Evolutionary conservation across 805 yeast species (phyloP), one percentile per base, ranked within the genome.

Genomic region (Kazachstania africana): DNA sequence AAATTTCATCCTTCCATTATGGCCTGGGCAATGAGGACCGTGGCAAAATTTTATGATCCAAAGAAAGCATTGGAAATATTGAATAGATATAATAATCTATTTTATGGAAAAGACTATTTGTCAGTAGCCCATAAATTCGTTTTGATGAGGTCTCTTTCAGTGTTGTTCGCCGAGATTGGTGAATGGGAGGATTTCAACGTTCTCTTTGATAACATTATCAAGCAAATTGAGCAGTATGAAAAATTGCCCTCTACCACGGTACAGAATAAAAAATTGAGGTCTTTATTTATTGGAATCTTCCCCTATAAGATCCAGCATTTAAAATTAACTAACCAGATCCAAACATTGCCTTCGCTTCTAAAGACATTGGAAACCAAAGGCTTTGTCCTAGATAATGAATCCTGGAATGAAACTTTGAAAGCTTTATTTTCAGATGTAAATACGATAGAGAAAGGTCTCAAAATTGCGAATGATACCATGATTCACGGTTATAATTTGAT

Each of bases 401-500:
- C 51, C 1, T 42, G 59, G 50, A 60, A 61, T 29, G 48, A 51
- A 37, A 44, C 52, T 8, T 42, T 53, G 3, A 32, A 40, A 15
- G 47, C 46, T 14, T 31, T 61, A 34, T 34, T 58, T 8, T 36
- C 38, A 10, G 45, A 54, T 25, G 27, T 37, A 5, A 24, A 39
- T 4, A 59, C 62, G 0, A 42, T 62, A 12, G 47, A 48, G 13
- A 26, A 36, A 15, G 63, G 56, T 3, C 19, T 61, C 32, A 36
- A 38, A 6, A 32, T 54, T 9, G 45, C 52, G 14, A 55, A 62
- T 31, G 40, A 40, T 6, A 52, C 41, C 20, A 37, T 62, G n/a
- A 54, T 62, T 29, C 61, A 60, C 35, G 67, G 67, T 5, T 53
- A 38, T 27, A 53, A 48, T 23, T 39, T 45, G 42, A 55, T 36